phyloP scores from a whole-genome alignment of 495 filamentous ascomycete species.

The Staphylotrichum longicolle region DNA sequence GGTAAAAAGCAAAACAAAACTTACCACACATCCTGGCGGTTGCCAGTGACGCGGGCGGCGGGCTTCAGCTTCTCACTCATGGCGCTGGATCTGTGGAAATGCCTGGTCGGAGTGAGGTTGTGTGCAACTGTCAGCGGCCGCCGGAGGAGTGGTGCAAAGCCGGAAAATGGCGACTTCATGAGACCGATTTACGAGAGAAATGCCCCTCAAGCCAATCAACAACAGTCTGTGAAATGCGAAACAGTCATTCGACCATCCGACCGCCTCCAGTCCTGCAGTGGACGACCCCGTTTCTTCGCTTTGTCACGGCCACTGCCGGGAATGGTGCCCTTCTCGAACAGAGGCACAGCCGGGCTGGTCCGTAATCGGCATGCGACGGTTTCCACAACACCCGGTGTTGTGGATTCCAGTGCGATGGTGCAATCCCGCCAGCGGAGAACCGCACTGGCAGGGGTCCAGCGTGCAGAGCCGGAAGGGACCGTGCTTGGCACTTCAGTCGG shows the following conservation, averaged over 20 bases:
- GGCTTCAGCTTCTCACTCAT: constrained; percentile 56
- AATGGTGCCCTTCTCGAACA: neutral
- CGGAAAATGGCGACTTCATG: constrained; percentile 14
- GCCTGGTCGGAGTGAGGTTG: constrained; percentile 4
- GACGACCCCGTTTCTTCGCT: neutral
- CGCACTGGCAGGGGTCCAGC: neutral
- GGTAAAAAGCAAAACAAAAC: constrained; percentile 13
- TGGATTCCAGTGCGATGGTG: constrained; percentile 16
- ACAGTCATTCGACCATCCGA: neutral
- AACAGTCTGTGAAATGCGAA: neutral
- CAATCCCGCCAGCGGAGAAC: neutral
- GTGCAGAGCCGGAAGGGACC: neutral
- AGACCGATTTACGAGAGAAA: neutral
- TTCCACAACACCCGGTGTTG: neutral
- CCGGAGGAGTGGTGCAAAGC: constrained; percentile 13
- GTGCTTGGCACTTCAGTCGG: constrained; percentile 1
- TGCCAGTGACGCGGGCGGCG: constrained; percentile 73
- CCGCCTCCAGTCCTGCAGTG: too few relatives aligned
- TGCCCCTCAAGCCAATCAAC: neutral
- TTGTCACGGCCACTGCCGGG: constrained; percentile 13
- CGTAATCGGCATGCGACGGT: constrained; percentile 19
- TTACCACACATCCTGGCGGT: constrained; percentile 93
- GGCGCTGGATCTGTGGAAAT: constrained; percentile 29
- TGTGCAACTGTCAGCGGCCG: constrained; percentile 15
- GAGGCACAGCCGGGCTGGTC: constrained; percentile 8